phyloP scores from a whole-genome alignment of 371 early-diverging fungal species.

The Caulochytrium protostelioides region DNA sequence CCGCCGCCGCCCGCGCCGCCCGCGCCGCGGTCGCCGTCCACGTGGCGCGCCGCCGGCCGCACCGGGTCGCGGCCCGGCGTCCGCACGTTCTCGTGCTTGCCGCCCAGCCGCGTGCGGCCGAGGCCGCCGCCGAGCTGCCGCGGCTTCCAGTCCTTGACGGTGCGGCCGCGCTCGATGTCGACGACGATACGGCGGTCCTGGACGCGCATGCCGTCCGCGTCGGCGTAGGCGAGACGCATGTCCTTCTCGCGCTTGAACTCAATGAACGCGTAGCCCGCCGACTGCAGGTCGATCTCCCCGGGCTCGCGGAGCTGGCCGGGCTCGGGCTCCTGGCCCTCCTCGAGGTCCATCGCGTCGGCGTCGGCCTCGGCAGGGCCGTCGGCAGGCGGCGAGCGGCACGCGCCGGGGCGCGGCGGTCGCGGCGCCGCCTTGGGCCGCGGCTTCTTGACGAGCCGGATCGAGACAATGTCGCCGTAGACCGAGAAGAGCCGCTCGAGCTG shows the following conservation, averaged over 20 bases:
- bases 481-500: no score
- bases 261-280: conserved; percentile 84
- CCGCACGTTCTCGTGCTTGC: conserved; percentile 27
- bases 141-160: conserved; percentile 85
- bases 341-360: not conserved
- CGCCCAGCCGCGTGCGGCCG: conserved; percentile 57
- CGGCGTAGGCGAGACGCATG: conserved; percentile 70
- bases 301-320: conserved; percentile 37
- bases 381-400: not conserved
- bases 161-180: conserved; percentile 90
- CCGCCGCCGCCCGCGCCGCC: conserved; percentile 1
- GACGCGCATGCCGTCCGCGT: conserved; percentile 73
- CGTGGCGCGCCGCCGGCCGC: conserved; percentile 8
- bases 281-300: conserved; percentile 52
- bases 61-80: conserved; percentile 22
- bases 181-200: conserved; percentile 66
- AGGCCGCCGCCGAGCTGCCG: conserved; percentile 78
- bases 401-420: no score
- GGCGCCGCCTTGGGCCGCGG: not conserved
- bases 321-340: not conserved
- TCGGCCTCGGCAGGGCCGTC: not conserved
- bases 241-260: conserved; percentile 83
- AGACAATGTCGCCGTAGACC: no score
- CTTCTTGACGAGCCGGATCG: no score
- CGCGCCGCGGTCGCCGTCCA: conserved; percentile 3